Conservation (phyloP, 2,329 filamentous ascomycete species). For the Penicillium digitatum region DNA sequence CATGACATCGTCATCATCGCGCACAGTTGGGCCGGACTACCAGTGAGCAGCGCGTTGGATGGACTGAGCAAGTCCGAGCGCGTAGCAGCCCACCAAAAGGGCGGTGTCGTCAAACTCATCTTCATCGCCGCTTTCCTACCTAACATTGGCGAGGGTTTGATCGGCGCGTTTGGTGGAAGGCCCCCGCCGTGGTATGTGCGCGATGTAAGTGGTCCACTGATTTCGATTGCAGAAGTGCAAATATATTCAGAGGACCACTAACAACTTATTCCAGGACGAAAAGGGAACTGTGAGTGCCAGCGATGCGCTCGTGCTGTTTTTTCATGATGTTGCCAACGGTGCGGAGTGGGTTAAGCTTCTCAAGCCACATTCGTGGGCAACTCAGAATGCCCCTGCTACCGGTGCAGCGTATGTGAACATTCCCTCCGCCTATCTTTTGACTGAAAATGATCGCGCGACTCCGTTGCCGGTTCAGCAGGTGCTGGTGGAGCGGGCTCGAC, state of each 20-base stretch:
- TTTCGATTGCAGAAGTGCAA: not conserved
- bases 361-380: slow-evolving; percentile 30
- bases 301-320: slow-evolving; percentile 27
- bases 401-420: slow-evolving; percentile 26
- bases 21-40: slow-evolving; percentile 39
- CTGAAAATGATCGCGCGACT: slow-evolving; percentile 31
- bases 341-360: slow-evolving; percentile 28
- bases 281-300: slow-evolving; percentile 25
- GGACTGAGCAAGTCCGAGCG: slow-evolving; percentile 32
- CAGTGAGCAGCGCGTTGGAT: slow-evolving; percentile 34
- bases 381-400: slow-evolving; percentile 27
- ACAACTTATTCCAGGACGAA: slow-evolving; percentile 11
- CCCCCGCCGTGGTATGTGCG: slow-evolving; percentile 29
- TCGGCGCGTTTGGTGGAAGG: slow-evolving; percentile 29
- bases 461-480: slow-evolving; percentile 30
- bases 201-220: slow-evolving; percentile 24
- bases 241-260: not conserved
- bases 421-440: slow-evolving; percentile 27
- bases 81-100: slow-evolving; percentile 24
- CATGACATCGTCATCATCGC: slow-evolving; percentile 30
- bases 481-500: slow-evolving; percentile 30
- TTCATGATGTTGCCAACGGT: slow-evolving; percentile 32
- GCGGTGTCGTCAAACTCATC: slow-evolving; percentile 34
- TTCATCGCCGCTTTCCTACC: slow-evolving; percentile 38
- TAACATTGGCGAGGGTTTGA: slow-evolving; percentile 28